Percentiles rank a stretch among this genome's conserved stretches.
Evolutionary conservation across 78 protist genomes (phyloP).

Genomic region (slime mould (Dictyostelium discoideum)): dicty_2.7 NC_007091.3:2101001-2101500

Average conservation of each 20-base stretch:
- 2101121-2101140: not conserved
- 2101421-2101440: not conserved
- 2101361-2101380: not conserved
- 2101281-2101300: too few species aligned
- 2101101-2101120: not conserved
- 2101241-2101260: not conserved
- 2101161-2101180: not conserved
- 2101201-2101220: too few species aligned
- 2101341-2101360: not conserved
- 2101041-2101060: not conserved
- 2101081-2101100: not conserved
- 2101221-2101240: not conserved
- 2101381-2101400: not conserved
- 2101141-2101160: not conserved
- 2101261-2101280: not conserved
- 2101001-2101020: not conserved
- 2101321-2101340: not conserved
- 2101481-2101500: conserved; percentile 28
- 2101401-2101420: not conserved
- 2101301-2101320: not conserved
- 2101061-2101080: not conserved
- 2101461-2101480: conserved; percentile 3
- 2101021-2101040: not conserved
- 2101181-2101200: not conserved
- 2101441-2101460: not conserved